Conservation (phyloP, 331 rosid genomes). For the Prunus yedoensis region DNA sequence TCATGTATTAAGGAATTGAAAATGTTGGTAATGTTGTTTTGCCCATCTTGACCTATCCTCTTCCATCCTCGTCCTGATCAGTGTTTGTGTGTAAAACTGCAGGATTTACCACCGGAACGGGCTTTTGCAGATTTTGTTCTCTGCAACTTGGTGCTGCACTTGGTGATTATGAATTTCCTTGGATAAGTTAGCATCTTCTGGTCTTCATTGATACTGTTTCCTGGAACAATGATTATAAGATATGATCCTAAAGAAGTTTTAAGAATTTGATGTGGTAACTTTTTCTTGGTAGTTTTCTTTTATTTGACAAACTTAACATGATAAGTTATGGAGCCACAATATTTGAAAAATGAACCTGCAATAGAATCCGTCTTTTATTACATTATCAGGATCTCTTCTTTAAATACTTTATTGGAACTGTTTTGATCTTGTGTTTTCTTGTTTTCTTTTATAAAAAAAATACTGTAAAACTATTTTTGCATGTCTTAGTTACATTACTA, state of each 20-base stretch:
- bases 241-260: constrained; percentile 14
- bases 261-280: background rate
- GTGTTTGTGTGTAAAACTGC: constrained; percentile 24
- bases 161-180: constrained; percentile 93
- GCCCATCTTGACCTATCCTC: no score
- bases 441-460: no score
- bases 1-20: background rate
- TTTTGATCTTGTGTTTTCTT: no score
- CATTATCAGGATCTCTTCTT: no score
- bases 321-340: constrained; percentile 1
- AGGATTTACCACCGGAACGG: constrained; percentile 93
- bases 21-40: background rate
- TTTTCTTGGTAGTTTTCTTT: background rate
- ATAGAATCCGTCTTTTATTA: no score
- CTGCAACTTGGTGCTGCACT: constrained; percentile 90
- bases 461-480: no score
- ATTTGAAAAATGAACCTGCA: background rate
- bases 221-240: constrained; percentile 23
- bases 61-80: constrained; percentile 1
- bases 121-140: constrained; percentile 99
- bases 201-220: constrained; percentile 15
- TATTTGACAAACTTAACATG: background rate
- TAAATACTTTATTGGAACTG: no score
- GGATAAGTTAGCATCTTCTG: constrained; percentile 47
- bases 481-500: no score